Base-by-base conservation (phyloP, 371 early-diverging fungal genomes). In the Mucor piriformis region DNA sequence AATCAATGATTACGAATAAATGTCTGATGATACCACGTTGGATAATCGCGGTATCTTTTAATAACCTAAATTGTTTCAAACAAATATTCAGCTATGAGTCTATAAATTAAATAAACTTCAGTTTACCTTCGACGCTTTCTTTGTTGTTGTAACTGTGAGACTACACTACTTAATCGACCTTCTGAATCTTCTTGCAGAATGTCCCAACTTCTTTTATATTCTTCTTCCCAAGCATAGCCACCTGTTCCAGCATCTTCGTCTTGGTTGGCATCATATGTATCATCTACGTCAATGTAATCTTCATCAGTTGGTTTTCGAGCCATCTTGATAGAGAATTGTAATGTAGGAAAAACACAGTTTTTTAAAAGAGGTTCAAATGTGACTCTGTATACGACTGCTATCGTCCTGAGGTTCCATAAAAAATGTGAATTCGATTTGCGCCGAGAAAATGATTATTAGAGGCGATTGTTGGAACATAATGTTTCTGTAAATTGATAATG, bases 201-300 rank as follows among this genome's bases (percentile, higher is more conserved):
- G 70, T 97, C 97, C 97, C 97, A 97, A 69, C 89, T 88, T 47
- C 96, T 88, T 70, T 95, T 95, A 83, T 95, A 97, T 63, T 92
- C 93, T 66, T 90, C 93, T 74, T 96, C 95, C 97, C 97, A 97
- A 38, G 94, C 81, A 59, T 94, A 95, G 6, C 88, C 91, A 13
- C 61, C 74, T 38, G 73, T 79, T 46, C 74, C 79, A 10, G 66
- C 50, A 46, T 73, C 76, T 18, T 79, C 80, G 20, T 81, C 77
- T 27, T 77, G 75, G 32, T 71, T 67, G 18, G 49, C 67, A 34
- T 77, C 80, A 38, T 70, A 69, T 10, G 79, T 76, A 51, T 83
- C 83, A 51, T 83, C 83, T 34, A 83, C 65, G 51, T 83, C 81
- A 34, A 83, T 77, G 35, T 74, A 78, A 46, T 79, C 79, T 11